These are phyloP conservation scores for Mortierella alpina DNA, from an alignment of 192 early-diverging fungal genomes.

Conservation along the genomic window DNA sequence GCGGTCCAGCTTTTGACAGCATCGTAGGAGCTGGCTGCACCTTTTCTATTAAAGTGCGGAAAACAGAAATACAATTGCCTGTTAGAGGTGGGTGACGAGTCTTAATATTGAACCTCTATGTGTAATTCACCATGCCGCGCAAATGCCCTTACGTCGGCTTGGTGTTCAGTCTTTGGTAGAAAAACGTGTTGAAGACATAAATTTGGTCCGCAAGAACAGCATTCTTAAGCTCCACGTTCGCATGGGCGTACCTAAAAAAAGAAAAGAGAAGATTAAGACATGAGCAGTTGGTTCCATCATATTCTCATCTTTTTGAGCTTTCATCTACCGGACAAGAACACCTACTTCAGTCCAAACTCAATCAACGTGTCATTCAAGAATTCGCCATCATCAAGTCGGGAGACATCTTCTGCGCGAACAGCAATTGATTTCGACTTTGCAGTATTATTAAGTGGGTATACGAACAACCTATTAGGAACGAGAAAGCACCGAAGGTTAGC, in stretches of 20 bases:
- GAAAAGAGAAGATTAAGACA: neutral
- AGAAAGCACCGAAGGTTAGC: neutral
- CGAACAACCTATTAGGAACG: slow-evolving; percentile 20
- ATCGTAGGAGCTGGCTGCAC: slow-evolving; percentile 60
- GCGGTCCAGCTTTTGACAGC: slow-evolving; percentile 84
- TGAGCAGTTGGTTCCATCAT: neutral
- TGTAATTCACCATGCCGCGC: too few relatives aligned
- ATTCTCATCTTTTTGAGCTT: neutral
- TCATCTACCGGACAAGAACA: neutral
- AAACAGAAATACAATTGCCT: slow-evolving; percentile 4
- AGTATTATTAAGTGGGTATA: slow-evolving; percentile 26
- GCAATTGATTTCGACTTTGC: slow-evolving; percentile 63
- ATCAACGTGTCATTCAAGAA: slow-evolving; percentile 93
- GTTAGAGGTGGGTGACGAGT: neutral
- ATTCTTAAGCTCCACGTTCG: slow-evolving; percentile 48
- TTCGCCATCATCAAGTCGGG: slow-evolving; percentile 72
- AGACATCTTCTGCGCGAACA: slow-evolving; percentile 71
- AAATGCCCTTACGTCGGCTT: slow-evolving; percentile 32
- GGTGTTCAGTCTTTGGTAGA: slow-evolving; percentile 78
- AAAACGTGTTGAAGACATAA: slow-evolving; percentile 89
- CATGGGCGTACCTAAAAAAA: slow-evolving; percentile 36
- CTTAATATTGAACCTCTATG: neutral
- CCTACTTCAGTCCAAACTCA: slow-evolving; percentile 84
- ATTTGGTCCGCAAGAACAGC: slow-evolving; percentile 63
- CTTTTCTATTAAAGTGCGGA: slow-evolving; percentile 21